Evolutionary conservation across 805 yeast genomes (phyloP), one percentile per base, ranked within the genome.

Genomic region (Maudiozyma saulgeensis): DNA sequence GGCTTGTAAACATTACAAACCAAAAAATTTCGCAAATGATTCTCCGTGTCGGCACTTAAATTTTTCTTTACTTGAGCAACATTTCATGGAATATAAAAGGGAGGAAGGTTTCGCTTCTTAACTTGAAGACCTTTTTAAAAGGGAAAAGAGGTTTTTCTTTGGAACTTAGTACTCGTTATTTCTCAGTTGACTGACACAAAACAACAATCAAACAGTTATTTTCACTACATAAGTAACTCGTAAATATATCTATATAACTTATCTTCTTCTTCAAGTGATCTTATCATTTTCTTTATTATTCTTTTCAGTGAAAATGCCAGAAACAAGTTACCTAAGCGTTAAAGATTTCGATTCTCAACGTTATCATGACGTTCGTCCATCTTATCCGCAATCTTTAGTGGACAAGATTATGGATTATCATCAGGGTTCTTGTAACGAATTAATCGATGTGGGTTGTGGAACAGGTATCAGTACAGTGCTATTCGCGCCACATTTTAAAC

Each of bases 361-460:
- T 28, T 53, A 53, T 28, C 45, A 53, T 41, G 38, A 51, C 34
- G 47, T 51, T 37, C 52, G 56, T 39, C 54, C 57, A 12, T 63
- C 76, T 0, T 85, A 85, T 56, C 87, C 89, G 0, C 62, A 62
- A n/a, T 53, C 67, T 16, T 73, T 82, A 48, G 79, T 69, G 56
- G 60, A 71, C 2, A 68, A 68, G 5, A 50, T 81, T 8, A 48
- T 67, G 21, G 53, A 56, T 1, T 78, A 74, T 55, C 80, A 76
- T 56, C 59, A 64, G 25, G 61, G 63, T 4, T 62, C 56, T 2
- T 55, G 54, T 8, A 50, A 53, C n/a, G 56, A 58, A 1, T 46
- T 65, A 21, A 61, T 84, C 23, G 93, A 85, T 61, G 66, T 81
- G 8, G 90, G 88, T 3, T 78, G 84, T 58, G 90, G 90, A 1